Evolutionary conservation across 208 protist genomes (phyloP).

Genomic region (Trichomonas vaginalis): DNA sequence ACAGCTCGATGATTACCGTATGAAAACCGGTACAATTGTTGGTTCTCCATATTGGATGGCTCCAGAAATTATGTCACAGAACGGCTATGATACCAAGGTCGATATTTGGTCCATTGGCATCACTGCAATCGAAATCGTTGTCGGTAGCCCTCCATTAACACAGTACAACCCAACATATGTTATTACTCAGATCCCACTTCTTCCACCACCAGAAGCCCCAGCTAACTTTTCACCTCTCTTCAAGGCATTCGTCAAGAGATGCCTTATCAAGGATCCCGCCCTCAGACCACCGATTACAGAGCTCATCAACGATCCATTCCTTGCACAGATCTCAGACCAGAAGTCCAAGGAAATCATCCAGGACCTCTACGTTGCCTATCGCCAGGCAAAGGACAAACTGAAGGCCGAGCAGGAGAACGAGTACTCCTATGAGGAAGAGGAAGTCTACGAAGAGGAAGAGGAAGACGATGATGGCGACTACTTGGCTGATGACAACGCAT

Average conservation of each 20-base stretch:
- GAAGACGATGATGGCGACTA: not conserved
- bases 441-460: not conserved
- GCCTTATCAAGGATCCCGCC: not conserved
- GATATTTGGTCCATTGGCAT: constrained; percentile 52
- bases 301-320: not conserved
- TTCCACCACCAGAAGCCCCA: not conserved
- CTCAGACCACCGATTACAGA: not conserved
- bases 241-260: not conserved
- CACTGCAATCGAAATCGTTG: constrained; percentile 42
- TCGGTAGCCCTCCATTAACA: constrained; percentile 31
- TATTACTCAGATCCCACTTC: not conserved
- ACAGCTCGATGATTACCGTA: constrained; percentile 16
- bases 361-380: not conserved
- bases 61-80: constrained; percentile 39
- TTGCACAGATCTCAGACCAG: not conserved
- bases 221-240: not conserved
- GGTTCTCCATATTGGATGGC: constrained; percentile 49
- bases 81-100: constrained; percentile 37
- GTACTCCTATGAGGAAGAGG: not conserved
- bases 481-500: not conserved
- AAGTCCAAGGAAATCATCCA: not conserved
- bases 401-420: not conserved
- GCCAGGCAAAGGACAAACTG: not conserved
- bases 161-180: not conserved
- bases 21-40: constrained; percentile 27